A percentile compares a stretch with the other conserved stretches of the same genome.
Conservation (phyloP, 2,329 filamentous ascomycete species). For the Alternaria burnsii region DNA sequence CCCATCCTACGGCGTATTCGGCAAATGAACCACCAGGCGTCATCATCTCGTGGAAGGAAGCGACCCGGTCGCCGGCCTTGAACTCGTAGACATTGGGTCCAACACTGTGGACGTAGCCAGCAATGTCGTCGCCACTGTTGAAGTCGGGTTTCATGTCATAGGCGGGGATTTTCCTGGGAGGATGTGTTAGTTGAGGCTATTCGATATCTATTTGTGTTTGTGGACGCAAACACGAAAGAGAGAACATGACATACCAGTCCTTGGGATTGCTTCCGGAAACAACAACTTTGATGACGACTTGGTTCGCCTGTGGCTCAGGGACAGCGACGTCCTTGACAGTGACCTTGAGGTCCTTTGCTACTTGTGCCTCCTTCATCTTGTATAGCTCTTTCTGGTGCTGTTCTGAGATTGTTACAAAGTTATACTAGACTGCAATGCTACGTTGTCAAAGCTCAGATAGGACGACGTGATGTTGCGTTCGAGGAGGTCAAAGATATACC, state of each 20-base stretch:
- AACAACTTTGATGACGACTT: constrained; percentile 52
- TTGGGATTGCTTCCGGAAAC: constrained; percentile 57
- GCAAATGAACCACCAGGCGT: constrained; percentile 64
- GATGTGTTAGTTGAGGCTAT: too few species aligned
- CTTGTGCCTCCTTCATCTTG: constrained; percentile 55
- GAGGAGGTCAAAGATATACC: not conserved
- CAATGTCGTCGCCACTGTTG: constrained; percentile 65
- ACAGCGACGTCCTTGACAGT: constrained; percentile 49
- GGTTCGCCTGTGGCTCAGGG: constrained; percentile 42
- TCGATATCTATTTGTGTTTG: too few species aligned
- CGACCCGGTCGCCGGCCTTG: constrained; percentile 65
- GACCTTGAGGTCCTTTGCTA: constrained; percentile 45
- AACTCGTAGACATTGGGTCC: constrained; percentile 66
- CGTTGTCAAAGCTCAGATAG: not conserved
- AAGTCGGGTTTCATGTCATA: constrained; percentile 24
- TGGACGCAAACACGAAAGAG: not conserved
- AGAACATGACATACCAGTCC: constrained; percentile 53
- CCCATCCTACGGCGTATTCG: constrained; percentile 67
- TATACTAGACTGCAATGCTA: not conserved
- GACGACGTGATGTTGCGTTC: not conserved
- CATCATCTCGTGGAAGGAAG: constrained; percentile 65
- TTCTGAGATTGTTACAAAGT: not conserved
- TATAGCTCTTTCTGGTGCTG: not conserved
- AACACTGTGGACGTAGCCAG: constrained; percentile 63
- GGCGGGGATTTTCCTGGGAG: constrained; percentile 38